A percentile compares a stretch with the other conserved stretches of the same genome.
Conservation (phyloP, 768 basidiomycete genomes). For the Rhodocollybia butyracea region DNA sequence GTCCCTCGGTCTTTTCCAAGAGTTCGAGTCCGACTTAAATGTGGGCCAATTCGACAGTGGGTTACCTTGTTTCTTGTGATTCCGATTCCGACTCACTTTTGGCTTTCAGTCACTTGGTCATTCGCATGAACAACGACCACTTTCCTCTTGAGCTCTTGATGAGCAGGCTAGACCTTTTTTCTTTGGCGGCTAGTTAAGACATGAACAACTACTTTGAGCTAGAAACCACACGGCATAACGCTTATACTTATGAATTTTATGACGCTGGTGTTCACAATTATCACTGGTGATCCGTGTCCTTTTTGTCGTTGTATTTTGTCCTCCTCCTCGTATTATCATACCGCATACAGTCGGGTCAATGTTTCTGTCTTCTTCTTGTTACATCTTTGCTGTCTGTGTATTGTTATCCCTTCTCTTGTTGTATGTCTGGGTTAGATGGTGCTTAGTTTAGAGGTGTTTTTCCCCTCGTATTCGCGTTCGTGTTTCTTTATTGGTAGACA, state of each 20-base stretch:
- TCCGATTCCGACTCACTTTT: not conserved
- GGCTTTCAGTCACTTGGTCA: not conserved
- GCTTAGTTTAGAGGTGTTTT: not conserved
- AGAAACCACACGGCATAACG: slow-evolving; percentile 4
- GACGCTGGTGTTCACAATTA: not conserved
- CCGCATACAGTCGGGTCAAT: slow-evolving; percentile 2
- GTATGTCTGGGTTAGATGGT: no score
- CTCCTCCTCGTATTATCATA: not conserved
- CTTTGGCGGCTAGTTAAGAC: slow-evolving; percentile 1
- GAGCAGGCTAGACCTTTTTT: slow-evolving; percentile 9
- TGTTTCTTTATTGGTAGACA: not conserved
- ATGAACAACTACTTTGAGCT: not conserved
- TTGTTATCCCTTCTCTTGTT: not conserved
- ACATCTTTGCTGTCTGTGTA: not conserved
- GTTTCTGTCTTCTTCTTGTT: not conserved
- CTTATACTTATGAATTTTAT: slow-evolving; percentile 6
- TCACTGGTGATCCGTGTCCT: slow-evolving; percentile 1
- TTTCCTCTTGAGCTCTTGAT: slow-evolving; percentile 1
- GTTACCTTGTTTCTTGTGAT: slow-evolving; percentile 19
- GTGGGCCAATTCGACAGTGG: slow-evolving; percentile 59
- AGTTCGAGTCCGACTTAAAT: slow-evolving; percentile 43
- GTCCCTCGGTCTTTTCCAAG: slow-evolving; percentile 63
- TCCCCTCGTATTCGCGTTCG: not conserved
- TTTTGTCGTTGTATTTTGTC: not conserved
- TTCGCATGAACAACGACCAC: not conserved